These are phyloP conservation scores for Eucalyptus sideroxylon DNA, from an alignment of 345 rosid species.

Conservation along the genomic window DNA sequence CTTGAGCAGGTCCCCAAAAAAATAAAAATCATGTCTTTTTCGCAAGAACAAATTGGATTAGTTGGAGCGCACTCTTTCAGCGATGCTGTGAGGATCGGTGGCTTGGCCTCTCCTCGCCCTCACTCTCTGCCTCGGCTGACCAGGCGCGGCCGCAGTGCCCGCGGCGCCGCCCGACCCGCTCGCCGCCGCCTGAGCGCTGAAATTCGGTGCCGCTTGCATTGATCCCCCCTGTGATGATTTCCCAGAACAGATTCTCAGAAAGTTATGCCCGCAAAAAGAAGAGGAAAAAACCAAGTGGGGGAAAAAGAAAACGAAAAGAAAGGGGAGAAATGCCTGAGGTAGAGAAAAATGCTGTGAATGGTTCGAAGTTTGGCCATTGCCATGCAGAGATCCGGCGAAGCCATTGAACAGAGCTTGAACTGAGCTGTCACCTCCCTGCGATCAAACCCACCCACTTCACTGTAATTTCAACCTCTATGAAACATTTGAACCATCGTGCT, in stretches of 20 bases:
- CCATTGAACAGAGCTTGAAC: slow-evolving; percentile 43
- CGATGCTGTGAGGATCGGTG: slow-evolving; percentile 97
- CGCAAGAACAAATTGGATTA: not conserved
- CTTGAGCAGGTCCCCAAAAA: not conserved
- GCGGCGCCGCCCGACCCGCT: slow-evolving; percentile 22
- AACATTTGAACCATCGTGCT: not conserved
- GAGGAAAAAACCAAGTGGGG: not conserved
- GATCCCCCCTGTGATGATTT: slow-evolving; percentile 1
- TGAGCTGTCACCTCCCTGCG: slow-evolving; percentile 31
- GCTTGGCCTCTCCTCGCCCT: slow-evolving; percentile 99
- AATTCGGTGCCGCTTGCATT: slow-evolving; percentile 10
- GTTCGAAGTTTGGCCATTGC: slow-evolving; percentile 8
- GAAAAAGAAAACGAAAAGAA: not conserved
- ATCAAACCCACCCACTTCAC: not conserved
- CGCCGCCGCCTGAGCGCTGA: slow-evolving; percentile 23
- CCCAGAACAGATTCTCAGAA: not conserved
- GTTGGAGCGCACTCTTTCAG: slow-evolving; percentile 54
- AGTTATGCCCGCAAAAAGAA: not conserved
- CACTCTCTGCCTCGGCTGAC: slow-evolving; percentile 70
- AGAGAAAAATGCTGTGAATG: slow-evolving; percentile 33
- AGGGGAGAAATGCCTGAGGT: not conserved
- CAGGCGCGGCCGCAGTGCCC: slow-evolving; percentile 32
- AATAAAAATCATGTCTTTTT: not conserved
- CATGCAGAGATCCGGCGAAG: slow-evolving; percentile 49
- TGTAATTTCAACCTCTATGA: not conserved